Conservation (phyloP, 495 filamentous ascomycete genomes). For the Saxophila tyrrhenica region DNA sequence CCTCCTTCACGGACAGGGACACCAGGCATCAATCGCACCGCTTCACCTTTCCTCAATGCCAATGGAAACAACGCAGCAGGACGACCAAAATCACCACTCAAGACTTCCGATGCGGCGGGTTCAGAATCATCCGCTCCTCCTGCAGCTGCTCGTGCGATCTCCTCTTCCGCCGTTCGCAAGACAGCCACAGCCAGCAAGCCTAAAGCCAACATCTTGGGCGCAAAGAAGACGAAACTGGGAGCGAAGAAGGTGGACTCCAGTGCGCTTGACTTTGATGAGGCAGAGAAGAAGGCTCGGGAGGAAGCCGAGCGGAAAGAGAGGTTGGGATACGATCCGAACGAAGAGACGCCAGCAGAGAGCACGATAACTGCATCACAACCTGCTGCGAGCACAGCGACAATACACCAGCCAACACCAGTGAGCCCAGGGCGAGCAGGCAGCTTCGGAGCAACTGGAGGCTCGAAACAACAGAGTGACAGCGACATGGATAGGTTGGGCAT, state of each 20-base stretch:
- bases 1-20: slow-evolving; percentile 86
- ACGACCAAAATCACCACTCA: slow-evolving; percentile 72
- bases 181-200: slow-evolving; percentile 30
- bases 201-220: slow-evolving; percentile 74
- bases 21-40: slow-evolving; percentile 69
- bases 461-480: slow-evolving; percentile 48
- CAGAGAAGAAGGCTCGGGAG: slow-evolving; percentile 91
- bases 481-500: slow-evolving; percentile 87
- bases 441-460: slow-evolving; percentile 45
- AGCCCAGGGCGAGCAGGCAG: slow-evolving; percentile 47
- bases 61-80: slow-evolving; percentile 48
- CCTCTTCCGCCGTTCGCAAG: slow-evolving; percentile 68
- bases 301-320: slow-evolving; percentile 94
- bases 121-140: too few relatives aligned
- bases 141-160: slow-evolving; percentile 57
- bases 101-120: slow-evolving; percentile 41
- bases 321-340: slow-evolving; percentile 94
- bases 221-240: slow-evolving; percentile 85
- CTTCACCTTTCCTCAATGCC: slow-evolving; percentile 79
- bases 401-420: slow-evolving; percentile 63
- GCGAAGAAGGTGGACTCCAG: slow-evolving; percentile 73
- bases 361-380: slow-evolving; percentile 39
- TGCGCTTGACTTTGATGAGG: slow-evolving; percentile 93
- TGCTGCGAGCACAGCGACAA: slow-evolving; percentile 40
- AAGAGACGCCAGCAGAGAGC: slow-evolving; percentile 40